phyloP scores from a whole-genome alignment of 2,329 filamentous ascomycete species.

The Annulohypoxylon truncatum region DNA sequence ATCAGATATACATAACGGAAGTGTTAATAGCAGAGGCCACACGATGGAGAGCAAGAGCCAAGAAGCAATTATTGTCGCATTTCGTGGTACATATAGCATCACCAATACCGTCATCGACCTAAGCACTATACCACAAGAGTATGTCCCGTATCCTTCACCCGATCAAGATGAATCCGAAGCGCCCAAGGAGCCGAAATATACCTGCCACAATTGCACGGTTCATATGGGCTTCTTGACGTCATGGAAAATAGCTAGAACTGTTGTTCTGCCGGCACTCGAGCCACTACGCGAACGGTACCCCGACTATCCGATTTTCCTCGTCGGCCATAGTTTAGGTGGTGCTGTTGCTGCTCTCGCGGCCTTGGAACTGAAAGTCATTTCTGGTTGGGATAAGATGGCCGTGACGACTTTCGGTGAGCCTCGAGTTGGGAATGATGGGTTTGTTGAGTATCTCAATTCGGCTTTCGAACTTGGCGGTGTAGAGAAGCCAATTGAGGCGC shows the following conservation, averaged over 20 bases:
- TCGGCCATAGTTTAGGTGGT: slow-evolving; percentile 93
- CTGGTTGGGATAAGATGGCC: slow-evolving; percentile 78
- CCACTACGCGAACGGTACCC: slow-evolving; percentile 71
- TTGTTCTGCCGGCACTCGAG: slow-evolving; percentile 75
- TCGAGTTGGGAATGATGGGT: slow-evolving; percentile 67
- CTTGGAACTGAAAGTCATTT: slow-evolving; percentile 77
- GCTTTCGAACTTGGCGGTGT: slow-evolving; percentile 60
- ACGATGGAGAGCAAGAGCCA: slow-evolving; percentile 1
- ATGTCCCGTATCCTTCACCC: slow-evolving; percentile 82
- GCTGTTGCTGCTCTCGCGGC: slow-evolving; percentile 90
- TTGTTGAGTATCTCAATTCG: slow-evolving; percentile 66
- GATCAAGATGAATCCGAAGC: slow-evolving; percentile 55
- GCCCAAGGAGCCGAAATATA: slow-evolving; percentile 57
- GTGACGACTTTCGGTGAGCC: slow-evolving; percentile 97
- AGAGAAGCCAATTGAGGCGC: slow-evolving; percentile 49
- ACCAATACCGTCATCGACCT: slow-evolving; percentile 92
- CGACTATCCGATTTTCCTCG: slow-evolving; percentile 77
- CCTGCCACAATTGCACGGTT: slow-evolving; percentile 89
- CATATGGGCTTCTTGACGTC: slow-evolving; percentile 90
- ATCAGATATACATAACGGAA: slow-evolving; percentile 8
- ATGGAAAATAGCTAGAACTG: slow-evolving; percentile 79
- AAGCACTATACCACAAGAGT: slow-evolving; percentile 88
- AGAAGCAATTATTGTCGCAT: slow-evolving; percentile 79
- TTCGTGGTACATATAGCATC: slow-evolving; percentile 94
- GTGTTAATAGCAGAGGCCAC: background rate